phyloP scores from a whole-genome alignment of 1,284 basidiomycete species.

The Ganoderma meredithae region DNA sequence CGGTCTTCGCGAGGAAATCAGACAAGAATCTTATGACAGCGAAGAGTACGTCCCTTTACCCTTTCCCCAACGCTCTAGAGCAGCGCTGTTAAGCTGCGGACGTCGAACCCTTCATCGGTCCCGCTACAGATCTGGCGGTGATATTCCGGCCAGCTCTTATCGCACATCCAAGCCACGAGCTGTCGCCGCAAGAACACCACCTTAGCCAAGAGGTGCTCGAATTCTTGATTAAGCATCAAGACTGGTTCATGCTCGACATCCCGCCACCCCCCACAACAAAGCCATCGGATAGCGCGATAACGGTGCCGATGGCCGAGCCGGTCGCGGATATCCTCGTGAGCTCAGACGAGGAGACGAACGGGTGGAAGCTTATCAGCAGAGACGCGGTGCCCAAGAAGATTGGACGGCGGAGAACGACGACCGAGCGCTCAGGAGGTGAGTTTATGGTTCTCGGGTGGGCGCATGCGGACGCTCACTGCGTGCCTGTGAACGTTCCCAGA shows the following conservation, averaged over 20 bases:
- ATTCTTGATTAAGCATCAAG: constrained; percentile 92
- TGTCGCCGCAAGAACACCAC: constrained; percentile 83
- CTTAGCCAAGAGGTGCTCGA: constrained; percentile 92
- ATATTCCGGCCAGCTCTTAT: constrained; percentile 95
- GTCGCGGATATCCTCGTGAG: constrained; percentile 45
- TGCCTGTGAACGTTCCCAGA: constrained; percentile 21
- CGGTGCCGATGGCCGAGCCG: constrained; percentile 44
- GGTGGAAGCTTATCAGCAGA: constrained; percentile 46
- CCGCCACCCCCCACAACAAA: constrained; percentile 64
- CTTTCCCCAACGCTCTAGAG: background rate
- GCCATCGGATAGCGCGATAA: constrained; percentile 37
- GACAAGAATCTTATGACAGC: constrained; percentile 97
- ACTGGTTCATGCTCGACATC: constrained; percentile 86
- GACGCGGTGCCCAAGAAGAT: constrained; percentile 46
- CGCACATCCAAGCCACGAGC: constrained; percentile 86
- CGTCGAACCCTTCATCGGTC: background rate
- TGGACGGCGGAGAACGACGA: constrained; percentile 61
- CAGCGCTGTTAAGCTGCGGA: background rate
- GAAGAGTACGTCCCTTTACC: constrained; percentile 68
- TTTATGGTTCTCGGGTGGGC: background rate
- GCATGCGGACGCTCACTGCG: background rate
- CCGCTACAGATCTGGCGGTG: constrained; percentile 81
- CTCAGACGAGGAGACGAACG: constrained; percentile 61
- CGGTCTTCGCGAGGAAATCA: constrained; percentile 91
- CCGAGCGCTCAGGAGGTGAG: constrained; percentile 58